Evolutionary conservation across 257 asterid species (phyloP), one percentile per base, ranked within the genome.

Genomic region (Eucommia ulmoides): DNA sequence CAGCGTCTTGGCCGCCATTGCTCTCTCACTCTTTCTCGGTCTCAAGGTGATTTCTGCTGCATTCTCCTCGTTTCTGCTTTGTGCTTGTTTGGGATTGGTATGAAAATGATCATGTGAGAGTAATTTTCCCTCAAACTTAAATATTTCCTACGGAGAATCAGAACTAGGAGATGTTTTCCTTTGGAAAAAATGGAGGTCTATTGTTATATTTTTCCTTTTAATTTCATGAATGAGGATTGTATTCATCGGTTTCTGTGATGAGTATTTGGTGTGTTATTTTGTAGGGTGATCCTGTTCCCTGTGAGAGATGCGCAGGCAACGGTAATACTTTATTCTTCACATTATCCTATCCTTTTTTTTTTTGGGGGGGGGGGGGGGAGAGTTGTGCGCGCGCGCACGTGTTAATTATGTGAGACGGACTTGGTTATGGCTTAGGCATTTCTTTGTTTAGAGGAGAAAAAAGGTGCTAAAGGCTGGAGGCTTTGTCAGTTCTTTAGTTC

Each of bases 221-320:
- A n/a, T n/a, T n/a, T n/a, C n/a, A 14, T 29, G 38, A 29, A 29
- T 29, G 38, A 29, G 38, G 12, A 29, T 29, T n/a, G 41, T 0
- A 22, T 21, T 14, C n/a, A n/a, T n/a, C n/a, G 21, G 41, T 14
- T 16, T 7, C 55, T 24, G 17, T 3, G 7, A 47, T 54, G 24
- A 44, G 24, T 46, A 44, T 29, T 41, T 17, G 50, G 20, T 41
- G 19, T 51, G 24, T 11, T 22, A 49, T 16, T 56, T 35, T 77
- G 73, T 74, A 88, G 95, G 93, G 97, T 54, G 97, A 81, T 76
- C 95, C 97, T 50, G 81, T 84, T 52, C 74, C 97, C 12, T 84
- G 95, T 70, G 79, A 79, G 41, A 81, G 83, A 63, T 88, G 97
- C 41, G 93, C 86, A 45, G 97, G 95, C 33, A 88, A 88, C 59